These are phyloP conservation scores for Taxillus chinensis DNA, from an alignment of 164 flowering plant species.

Conservation along the genomic window DNA sequence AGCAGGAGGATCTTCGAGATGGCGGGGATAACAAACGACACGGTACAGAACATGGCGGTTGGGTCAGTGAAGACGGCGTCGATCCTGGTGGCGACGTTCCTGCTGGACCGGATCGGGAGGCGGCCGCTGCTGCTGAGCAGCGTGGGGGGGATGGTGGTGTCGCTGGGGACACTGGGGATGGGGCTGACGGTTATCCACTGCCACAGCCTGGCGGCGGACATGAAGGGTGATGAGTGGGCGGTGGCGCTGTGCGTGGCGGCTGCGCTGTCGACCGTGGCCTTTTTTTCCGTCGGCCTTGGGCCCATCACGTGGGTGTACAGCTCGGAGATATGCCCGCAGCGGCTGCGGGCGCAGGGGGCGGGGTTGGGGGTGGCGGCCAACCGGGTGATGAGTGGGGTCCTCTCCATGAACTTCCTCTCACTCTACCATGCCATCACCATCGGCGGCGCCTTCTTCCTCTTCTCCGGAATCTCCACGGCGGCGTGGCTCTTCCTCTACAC, in stretches of 20 bases:
- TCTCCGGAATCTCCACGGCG: constrained; percentile 7
- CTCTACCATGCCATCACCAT: constrained; percentile 18
- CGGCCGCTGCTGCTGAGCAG: constrained; percentile 17
- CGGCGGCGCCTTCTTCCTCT: constrained; percentile 23
- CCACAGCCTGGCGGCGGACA: neutral
- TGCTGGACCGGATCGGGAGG: constrained; percentile 17
- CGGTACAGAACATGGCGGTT: constrained; percentile 14
- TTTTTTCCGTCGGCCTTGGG: constrained; percentile 24
- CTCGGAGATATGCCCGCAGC: constrained; percentile 23
- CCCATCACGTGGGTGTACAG: constrained; percentile 27
- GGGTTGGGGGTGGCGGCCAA: constrained; percentile 20
- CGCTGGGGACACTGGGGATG: constrained; percentile 6
- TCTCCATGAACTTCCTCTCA: constrained; percentile 17
- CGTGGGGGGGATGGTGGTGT: constrained; percentile 13
- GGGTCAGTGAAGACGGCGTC: constrained; percentile 16
- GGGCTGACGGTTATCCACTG: constrained; percentile 12
- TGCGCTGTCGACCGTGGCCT: constrained; percentile 9
- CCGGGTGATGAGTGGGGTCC: constrained; percentile 10
- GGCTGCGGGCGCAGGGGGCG: constrained; percentile 19
- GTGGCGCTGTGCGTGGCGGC: constrained; percentile 8
- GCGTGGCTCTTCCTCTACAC: constrained; percentile 19
- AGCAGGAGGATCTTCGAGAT: constrained; percentile 19
- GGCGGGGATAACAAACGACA: constrained; percentile 13
- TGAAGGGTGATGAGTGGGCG: constrained; percentile 14
- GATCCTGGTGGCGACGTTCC: constrained; percentile 20